A percentile compares a stretch with the other conserved stretches of the same genome.
phyloP scores from a whole-genome alignment of 2,329 filamentous ascomycete genomes.

The Sporothrix brasiliensis region DNA sequence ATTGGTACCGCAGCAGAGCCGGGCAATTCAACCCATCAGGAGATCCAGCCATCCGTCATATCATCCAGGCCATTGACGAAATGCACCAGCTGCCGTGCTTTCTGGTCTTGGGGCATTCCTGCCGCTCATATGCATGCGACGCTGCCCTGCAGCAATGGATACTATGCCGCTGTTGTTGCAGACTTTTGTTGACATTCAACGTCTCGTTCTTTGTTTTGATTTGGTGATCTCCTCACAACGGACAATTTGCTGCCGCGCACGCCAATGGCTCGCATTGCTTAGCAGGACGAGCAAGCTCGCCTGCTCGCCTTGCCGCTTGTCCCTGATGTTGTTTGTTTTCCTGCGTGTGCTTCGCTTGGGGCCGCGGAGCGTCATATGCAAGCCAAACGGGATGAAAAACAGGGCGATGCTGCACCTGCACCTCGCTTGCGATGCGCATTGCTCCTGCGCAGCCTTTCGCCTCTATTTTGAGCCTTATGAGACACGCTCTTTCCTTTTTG shows the following conservation, averaged over 20 bases:
- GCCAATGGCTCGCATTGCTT: background rate
- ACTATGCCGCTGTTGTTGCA: background rate
- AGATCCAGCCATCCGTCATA: no score
- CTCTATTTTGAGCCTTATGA: constrained; percentile 18
- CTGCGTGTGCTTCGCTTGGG: background rate
- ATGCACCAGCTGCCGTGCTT: background rate
- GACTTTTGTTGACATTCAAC: constrained; percentile 8
- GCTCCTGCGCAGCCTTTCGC: background rate
- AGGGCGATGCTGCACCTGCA: constrained; percentile 18
- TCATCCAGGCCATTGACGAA: constrained; percentile 4
- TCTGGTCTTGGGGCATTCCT: background rate
- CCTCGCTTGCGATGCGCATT: background rate
- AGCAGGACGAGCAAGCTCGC: background rate
- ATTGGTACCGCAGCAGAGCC: background rate
- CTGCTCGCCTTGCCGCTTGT: background rate
- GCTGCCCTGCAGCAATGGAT: background rate
- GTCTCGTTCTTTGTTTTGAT: constrained; percentile 9
- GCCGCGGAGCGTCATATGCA: background rate
- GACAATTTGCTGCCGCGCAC: constrained; percentile 3
- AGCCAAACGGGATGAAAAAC: background rate
- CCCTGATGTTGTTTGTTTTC: background rate
- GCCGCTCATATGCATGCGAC: constrained; percentile 11
- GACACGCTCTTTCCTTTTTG: constrained; percentile 10
- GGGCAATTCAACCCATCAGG: background rate
- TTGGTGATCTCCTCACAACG: background rate